Percentiles rank a stretch among this genome's conserved stretches.
phyloP scores from a whole-genome alignment of 2,329 filamentous ascomycete species.

The Madurella fahalii region DNA sequence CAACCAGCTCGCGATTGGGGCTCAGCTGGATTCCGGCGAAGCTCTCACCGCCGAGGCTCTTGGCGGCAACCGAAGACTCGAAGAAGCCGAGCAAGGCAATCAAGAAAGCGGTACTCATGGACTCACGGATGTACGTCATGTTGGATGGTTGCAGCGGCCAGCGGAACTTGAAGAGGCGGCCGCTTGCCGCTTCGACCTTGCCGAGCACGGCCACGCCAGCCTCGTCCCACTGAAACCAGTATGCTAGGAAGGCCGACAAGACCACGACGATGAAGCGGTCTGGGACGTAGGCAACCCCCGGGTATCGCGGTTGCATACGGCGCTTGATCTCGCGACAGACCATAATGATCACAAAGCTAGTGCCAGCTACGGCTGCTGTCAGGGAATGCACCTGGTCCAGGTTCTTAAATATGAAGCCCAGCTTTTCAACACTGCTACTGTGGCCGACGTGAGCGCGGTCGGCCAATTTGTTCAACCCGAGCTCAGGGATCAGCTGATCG shows the following conservation, averaged over 20 bases:
- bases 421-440: constrained; percentile 81
- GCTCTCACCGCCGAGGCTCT: constrained; percentile 71
- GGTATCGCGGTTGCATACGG: constrained; percentile 72
- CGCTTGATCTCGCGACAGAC: constrained; percentile 82
- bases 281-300: constrained; percentile 79
- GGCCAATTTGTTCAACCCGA: constrained; percentile 68
- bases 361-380: constrained; percentile 71
- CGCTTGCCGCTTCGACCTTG: constrained; percentile 67
- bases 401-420: constrained; percentile 72
- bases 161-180: constrained; percentile 71
- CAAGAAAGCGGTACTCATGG: constrained; percentile 86
- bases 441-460: constrained; percentile 64
- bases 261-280: constrained; percentile 90
- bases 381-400: constrained; percentile 63
- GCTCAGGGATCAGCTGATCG: constrained; percentile 87
- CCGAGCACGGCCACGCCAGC: constrained; percentile 81
- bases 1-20: constrained; percentile 88
- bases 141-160: constrained; percentile 78
- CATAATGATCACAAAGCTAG: constrained; percentile 86
- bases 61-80: constrained; percentile 92
- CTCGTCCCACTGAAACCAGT: constrained; percentile 70
- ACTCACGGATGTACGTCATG: constrained; percentile 77
- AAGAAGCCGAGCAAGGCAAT: constrained; percentile 98
- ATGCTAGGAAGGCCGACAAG: constrained; percentile 74
- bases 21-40: constrained; percentile 80